Evolutionary conservation across 2,329 filamentous ascomycete species (phyloP).

Genomic region (Fonsecaea nubica): DNA sequence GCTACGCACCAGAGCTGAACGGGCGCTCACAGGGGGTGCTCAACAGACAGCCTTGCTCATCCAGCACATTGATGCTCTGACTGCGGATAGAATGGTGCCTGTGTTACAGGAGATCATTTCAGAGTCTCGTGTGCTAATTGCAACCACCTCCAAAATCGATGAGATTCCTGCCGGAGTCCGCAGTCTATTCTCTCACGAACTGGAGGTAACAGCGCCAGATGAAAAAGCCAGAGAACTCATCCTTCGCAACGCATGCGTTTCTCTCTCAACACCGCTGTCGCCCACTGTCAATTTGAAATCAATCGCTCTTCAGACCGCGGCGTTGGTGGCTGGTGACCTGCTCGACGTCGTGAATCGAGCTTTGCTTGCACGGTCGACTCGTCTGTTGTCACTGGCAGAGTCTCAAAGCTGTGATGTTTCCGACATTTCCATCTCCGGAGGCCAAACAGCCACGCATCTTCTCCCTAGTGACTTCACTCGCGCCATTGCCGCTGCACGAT

Average conservation of each 20-base stretch:
- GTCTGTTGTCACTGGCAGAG: slow-evolving; percentile 74
- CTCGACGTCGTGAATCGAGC: slow-evolving; percentile 94
- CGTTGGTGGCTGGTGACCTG: slow-evolving; percentile 90
- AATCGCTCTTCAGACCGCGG: slow-evolving; percentile 93
- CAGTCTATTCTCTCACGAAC: slow-evolving; percentile 90
- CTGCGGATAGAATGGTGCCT: slow-evolving; percentile 85
- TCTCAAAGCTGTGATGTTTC: slow-evolving; percentile 40
- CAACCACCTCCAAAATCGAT: slow-evolving; percentile 93
- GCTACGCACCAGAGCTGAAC: slow-evolving; percentile 82
- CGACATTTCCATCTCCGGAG: slow-evolving; percentile 88
- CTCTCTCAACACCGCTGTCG: slow-evolving; percentile 77
- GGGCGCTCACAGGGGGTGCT: slow-evolving; percentile 85
- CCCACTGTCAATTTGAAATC: slow-evolving; percentile 81
- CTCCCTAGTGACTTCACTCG: slow-evolving; percentile 84
- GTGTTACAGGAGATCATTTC: slow-evolving; percentile 82
- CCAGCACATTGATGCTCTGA: slow-evolving; percentile 87
- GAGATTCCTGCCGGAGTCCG: slow-evolving; percentile 90
- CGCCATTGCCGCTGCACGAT: slow-evolving; percentile 93
- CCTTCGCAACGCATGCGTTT: slow-evolving; percentile 76
- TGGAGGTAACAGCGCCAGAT: slow-evolving; percentile 91
- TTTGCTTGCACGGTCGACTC: slow-evolving; percentile 74
- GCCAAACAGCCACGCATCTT: slow-evolving; percentile 76
- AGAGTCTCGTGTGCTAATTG: slow-evolving; percentile 82
- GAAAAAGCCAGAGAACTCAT: slow-evolving; percentile 92
- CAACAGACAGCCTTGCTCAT: slow-evolving; percentile 85